Base-by-base conservation (phyloP, 1,284 basidiomycete species). In the Boletellus sp. region DNA sequence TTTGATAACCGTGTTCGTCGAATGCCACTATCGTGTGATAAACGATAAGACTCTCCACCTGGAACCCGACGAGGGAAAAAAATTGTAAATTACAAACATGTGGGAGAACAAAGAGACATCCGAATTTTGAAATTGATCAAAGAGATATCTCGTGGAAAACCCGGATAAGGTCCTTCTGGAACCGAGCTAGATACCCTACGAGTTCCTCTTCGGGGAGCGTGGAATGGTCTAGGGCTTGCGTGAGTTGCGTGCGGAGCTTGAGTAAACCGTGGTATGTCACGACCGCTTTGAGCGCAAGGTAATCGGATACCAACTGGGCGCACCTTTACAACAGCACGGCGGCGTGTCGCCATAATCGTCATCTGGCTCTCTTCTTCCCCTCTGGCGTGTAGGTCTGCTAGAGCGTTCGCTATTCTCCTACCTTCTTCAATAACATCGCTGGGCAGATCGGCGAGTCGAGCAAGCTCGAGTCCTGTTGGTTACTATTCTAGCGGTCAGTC, bases 401-500 rank as follows among this genome's bases (percentile, higher is more conserved):
- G 77, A 18, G 72, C 74, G 12, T 72, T 71, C 1, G 91, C 80
- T 0, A 92, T 80, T 50, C 81, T 73, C 52, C 71, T 77, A 7
- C 80, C 86, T 63, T 86, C 83, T 2, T 60, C 57, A 43, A 92
- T 65, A 8, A 93, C 81, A 42, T 86, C 78, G 0, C 67, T 58
- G 0, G 93, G 93, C 0, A 97, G 74, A 62, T 93, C 87, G 0
- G 91, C 92, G 1, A 94, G 77, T 43, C 82, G 80, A 15, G 93
- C 92, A 22, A 95, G 79, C 58, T 94, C 89, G 11, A 97, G 73
- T 2, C 93, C 93, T 87, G 39, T 42, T 5, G 26, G n/a, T 39
- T 15, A 30, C 18, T 41, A 16, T 26, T 47, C 21, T 16, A 49
- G 5, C 12, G 41, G 3, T 6, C 1, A n/a, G 22, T 22, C 32